These are phyloP conservation scores for Trypanosomatidae sp. DNA, from an alignment of 208 protist species.

Conservation along the genomic window DNA sequence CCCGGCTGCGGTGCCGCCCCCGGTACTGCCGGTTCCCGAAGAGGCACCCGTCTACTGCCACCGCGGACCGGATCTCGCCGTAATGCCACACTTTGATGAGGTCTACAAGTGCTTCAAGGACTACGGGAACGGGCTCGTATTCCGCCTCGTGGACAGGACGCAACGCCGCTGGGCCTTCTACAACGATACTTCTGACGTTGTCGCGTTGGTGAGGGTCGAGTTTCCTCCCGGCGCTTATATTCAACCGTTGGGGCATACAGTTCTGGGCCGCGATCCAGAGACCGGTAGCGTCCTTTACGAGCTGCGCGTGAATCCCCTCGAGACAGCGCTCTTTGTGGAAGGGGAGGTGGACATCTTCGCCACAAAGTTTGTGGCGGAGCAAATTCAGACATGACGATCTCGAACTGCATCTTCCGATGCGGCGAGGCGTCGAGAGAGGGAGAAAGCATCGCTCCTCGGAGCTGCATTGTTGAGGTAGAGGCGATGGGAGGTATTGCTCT, in stretches of 20 bases:
- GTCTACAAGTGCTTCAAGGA: constrained; percentile 83
- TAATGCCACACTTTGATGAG: constrained; percentile 42
- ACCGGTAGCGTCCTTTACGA: constrained; percentile 38
- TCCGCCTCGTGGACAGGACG: constrained; percentile 58
- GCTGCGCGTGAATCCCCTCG: constrained; percentile 52
- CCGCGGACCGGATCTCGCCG: constrained; percentile 37
- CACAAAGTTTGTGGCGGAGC: constrained; percentile 65
- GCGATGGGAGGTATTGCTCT: neutral
- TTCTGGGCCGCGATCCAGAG: constrained; percentile 30
- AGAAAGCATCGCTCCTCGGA: neutral
- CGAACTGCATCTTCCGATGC: neutral
- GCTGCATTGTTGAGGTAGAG: neutral
- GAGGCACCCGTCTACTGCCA: constrained; percentile 40
- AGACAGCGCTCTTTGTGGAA: constrained; percentile 61
- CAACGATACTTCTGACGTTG: constrained; percentile 67
- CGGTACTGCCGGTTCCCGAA: constrained; percentile 7
- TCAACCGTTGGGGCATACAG: constrained; percentile 44
- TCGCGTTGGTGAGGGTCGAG: constrained; percentile 46
- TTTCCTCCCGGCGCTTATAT: constrained; percentile 40
- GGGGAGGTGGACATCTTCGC: constrained; percentile 61
- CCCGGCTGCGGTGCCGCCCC: neutral
- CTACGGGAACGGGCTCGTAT: constrained; percentile 74
- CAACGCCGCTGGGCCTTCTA: constrained; percentile 68
- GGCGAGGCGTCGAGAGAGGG: neutral
- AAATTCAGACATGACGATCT: constrained; percentile 6